phyloP scores from a whole-genome alignment of 2,329 filamentous ascomycete genomes.

The Sporothrix dimorphospora region DNA sequence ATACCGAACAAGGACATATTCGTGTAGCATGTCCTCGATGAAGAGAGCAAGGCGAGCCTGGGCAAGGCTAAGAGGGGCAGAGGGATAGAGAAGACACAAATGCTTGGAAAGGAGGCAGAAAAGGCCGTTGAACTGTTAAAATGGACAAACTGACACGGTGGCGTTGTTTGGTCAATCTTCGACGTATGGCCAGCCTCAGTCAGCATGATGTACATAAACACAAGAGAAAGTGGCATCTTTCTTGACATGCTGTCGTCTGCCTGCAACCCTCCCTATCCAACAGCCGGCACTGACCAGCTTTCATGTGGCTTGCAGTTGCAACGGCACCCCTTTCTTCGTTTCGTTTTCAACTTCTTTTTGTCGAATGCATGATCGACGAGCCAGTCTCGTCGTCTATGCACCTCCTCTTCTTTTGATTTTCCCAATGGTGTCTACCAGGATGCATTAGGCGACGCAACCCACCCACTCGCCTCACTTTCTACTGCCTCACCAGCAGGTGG shows the following conservation, averaged over 20 bases:
- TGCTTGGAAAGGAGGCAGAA: neutral
- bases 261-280: neutral
- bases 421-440: neutral
- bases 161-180: neutral
- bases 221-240: neutral
- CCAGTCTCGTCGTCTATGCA: neutral
- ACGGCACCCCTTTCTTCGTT: neutral
- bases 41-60: neutral
- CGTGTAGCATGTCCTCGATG: neutral
- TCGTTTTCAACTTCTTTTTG: neutral
- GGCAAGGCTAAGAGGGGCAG: neutral
- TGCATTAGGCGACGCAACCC: neutral
- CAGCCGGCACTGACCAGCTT: neutral
- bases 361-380: neutral
- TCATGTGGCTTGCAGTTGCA: too few species aligned
- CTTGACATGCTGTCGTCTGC: neutral
- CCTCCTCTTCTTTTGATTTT: neutral
- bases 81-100: neutral
- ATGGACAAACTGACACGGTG: neutral
- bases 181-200: neutral
- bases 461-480: constrained; percentile 9
- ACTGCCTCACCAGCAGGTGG: neutral
- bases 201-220: neutral
- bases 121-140: neutral
- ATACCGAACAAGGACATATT: neutral